Evolutionary conservation across 2,329 filamentous ascomycete genomes (phyloP), one percentile per base, ranked within the genome.

Genomic region (Fusarium subtropicale): DNA sequence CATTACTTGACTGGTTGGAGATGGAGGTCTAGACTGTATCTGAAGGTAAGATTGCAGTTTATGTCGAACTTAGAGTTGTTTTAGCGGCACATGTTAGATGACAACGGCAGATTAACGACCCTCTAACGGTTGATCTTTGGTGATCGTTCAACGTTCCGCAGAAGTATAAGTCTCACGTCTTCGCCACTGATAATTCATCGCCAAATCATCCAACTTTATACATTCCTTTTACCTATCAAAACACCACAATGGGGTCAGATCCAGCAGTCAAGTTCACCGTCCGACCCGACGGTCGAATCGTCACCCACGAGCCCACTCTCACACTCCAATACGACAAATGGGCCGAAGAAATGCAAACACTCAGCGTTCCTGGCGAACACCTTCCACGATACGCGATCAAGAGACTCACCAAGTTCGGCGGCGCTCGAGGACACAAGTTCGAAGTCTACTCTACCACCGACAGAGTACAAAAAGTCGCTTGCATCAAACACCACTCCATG

Each of bases 171-270:
- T 1, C 1, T 4, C 11, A 9, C 4, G 7, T 5, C 36, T 39
- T 13, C 7, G 12, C 36, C n/a, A 2, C 4, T 22, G 1, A 13
- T 13, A 39, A 20, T 20, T 13, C 0, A 13, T 12, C 6, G 0
- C 2, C n/a, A 39, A 7, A 5, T 13, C 36, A 13, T 7, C 12
- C n/a, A 13, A 13, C 11, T 39, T 13, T n/a, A 11, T 39, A 20
- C n/a, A 39, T 1, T 30, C 28, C 2, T 7, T 8, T 4, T 3
- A 39, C 3, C 12, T 4, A 7, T 22, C 3, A 22, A 22, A 8
- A 22, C n/a, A 22, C 13, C n/a, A 13, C 20, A 20, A 39, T 39
- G 36, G 12, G 11, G 2, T 6, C 11, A 8, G n/a, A 39, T 20
- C 36, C n/a, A 8, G 0, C 20, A 0, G 36, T 39, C 2, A 39